These are phyloP conservation scores for Aphanomyces cochlioides DNA, from an alignment of 352 stramenopile species.

Conservation along the genomic window DNA sequence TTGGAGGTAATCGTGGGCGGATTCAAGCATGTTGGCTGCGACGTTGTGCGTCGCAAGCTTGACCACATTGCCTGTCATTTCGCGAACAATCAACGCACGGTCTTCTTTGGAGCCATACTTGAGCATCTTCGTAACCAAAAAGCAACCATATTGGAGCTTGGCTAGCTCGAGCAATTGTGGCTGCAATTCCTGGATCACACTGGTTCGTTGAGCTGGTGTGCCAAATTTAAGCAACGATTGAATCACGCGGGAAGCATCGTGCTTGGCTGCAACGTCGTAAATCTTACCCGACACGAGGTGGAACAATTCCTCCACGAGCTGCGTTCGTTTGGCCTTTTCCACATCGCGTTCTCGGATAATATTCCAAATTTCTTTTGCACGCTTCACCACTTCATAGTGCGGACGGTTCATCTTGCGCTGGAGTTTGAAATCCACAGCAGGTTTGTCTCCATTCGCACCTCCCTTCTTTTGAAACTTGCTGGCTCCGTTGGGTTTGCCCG, in stretches of 20 bases:
- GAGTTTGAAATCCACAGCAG: conserved; percentile 55
- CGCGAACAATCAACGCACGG: conserved; percentile 79
- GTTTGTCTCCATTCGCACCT: not conserved
- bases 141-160: conserved; percentile 97
- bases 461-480: not conserved
- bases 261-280: conserved; percentile 92
- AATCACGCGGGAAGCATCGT: conserved; percentile 94
- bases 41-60: conserved; percentile 94
- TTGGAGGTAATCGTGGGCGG: conserved; percentile 81
- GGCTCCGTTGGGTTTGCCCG: not conserved
- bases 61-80: conserved; percentile 90
- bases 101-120: conserved; percentile 89
- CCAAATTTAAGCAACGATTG: conserved; percentile 95
- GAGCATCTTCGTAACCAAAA: conserved; percentile 96
- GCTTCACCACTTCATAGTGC: conserved; percentile 90
- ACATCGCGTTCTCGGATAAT: conserved; percentile 87
- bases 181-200: conserved; percentile 89
- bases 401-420: conserved; percentile 92
- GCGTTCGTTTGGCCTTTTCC: conserved; percentile 73
- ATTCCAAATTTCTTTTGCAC: conserved; percentile 96
- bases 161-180: conserved; percentile 89
- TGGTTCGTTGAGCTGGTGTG: conserved; percentile 77
- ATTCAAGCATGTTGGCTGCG: conserved; percentile 91
- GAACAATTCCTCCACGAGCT: conserved; percentile 89
- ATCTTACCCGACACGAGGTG: conserved; percentile 91